Evolutionary conservation across 2,329 filamentous ascomycete genomes (phyloP), one percentile per base, ranked within the genome.

Genomic region (Penicillium sclerotigenum): DNA sequence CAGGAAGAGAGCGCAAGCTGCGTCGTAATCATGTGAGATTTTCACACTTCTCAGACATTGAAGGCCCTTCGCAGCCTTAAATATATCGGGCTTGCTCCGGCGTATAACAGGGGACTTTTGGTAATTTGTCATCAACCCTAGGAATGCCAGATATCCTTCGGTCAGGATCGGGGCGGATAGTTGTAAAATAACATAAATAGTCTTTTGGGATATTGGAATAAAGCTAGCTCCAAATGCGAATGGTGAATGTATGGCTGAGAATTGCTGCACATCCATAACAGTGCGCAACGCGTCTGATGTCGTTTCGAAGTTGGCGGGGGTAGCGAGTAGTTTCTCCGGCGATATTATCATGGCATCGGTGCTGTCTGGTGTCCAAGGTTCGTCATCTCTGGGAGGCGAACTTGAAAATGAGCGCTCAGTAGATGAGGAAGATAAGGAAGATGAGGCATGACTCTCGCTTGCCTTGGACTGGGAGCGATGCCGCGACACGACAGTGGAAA

Each of bases 121-220:
- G 42, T 66, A 63, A n/a, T 56, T 47, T 8, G 64, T 62, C 64
- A 66, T 66, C 40, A 66, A 37, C 3, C 58, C 57, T 26, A 66
- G 43, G 26, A 65, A 66, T 2, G 64, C 64, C 33, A 66, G 47
- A 20, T 66, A 66, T 9, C 64, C 64, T 26, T 66, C 64, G 1
- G 58, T 64, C 42, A 65, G 41, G 1, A 56, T 59, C 13, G 62
- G 55, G 7, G 38, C 64, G 1, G 54, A 66, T n/a, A 61, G 45
- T 20, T 52, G 34, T n/a, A 66, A 42, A 34, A 65, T 60, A 18
- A 48, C 47, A 47, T 59, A 64, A 14, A 64, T 46, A 4, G 59
- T 58, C 33, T 54, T 59, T 54, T 63, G 62, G 3, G 58, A 51
- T 10, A 51, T 52, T 16, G 56, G 57, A 7, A 60, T 53, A 22